Percentiles rank a stretch among this genome's conserved stretches.
phyloP scores from a whole-genome alignment of 805 yeast genomes.

The Kluyveromyces lactis region DNA sequence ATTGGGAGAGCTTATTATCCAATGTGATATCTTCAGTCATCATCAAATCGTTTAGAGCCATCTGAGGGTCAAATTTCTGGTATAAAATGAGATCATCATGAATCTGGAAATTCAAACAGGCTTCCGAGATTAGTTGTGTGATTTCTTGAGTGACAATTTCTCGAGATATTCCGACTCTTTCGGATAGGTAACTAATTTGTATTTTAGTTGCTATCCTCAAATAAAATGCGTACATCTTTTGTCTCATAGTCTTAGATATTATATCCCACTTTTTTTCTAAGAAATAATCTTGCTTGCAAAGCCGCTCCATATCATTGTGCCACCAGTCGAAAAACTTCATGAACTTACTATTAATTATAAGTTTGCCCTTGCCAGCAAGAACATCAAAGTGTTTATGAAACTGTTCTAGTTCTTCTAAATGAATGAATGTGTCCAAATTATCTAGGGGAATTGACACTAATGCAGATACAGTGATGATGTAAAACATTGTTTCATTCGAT shows the following conservation, averaged over 20 bases:
- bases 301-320: constrained; percentile 13
- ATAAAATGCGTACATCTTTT: constrained; percentile 24
- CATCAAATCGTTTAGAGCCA: not conserved
- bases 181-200: constrained; percentile 19
- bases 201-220: constrained; percentile 19
- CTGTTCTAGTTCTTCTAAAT: constrained; percentile 12
- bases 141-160: constrained; percentile 14
- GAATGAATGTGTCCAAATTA: constrained; percentile 18
- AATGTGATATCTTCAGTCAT: not conserved
- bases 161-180: constrained; percentile 15
- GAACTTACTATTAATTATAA: constrained; percentile 18
- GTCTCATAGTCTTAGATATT: constrained; percentile 16
- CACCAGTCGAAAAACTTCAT: constrained; percentile 18
- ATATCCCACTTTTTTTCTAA: constrained; percentile 14
- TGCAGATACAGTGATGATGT: constrained; percentile 14
- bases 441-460: constrained; percentile 23
- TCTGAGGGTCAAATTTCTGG: not conserved
- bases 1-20: not conserved
- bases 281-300: constrained; percentile 13
- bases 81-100: constrained; percentile 13
- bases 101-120: constrained; percentile 17
- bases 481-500: not conserved
- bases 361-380: constrained; percentile 11
- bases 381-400: constrained; percentile 11
- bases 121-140: constrained; percentile 10